Evolutionary conservation across 2,329 filamentous ascomycete genomes (phyloP).

Genomic region (Coleophoma eucalyptorum): DNA sequence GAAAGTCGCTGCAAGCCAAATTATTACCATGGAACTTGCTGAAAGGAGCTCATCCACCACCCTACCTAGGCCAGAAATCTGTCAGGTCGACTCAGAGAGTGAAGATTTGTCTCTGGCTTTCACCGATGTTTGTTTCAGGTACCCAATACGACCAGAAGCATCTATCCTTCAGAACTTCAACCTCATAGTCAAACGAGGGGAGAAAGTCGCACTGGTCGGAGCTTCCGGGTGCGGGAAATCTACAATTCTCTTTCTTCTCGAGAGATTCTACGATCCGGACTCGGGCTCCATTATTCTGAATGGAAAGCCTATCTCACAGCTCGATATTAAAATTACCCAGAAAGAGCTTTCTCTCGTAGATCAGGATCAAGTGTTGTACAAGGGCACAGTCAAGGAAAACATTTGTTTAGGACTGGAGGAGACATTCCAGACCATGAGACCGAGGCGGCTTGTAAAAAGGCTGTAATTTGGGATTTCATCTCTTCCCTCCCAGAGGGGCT

Average conservation of each 20-base stretch:
- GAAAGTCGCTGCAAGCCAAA: neutral
- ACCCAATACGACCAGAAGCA: slow-evolving; percentile 52
- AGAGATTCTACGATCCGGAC: slow-evolving; percentile 65
- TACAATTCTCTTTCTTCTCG: slow-evolving; percentile 60
- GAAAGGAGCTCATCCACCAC: neutral
- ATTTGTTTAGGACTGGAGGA: slow-evolving; percentile 57
- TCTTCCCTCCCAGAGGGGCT: slow-evolving; percentile 46
- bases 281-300: slow-evolving; percentile 63
- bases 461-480: slow-evolving; percentile 50
- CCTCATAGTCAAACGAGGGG: slow-evolving; percentile 61
- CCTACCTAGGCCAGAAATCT: neutral
- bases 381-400: slow-evolving; percentile 65
- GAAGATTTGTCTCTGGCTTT: slow-evolving; percentile 53
- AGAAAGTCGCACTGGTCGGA: slow-evolving; percentile 67
- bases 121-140: slow-evolving; percentile 53
- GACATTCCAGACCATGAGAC: slow-evolving; percentile 34
- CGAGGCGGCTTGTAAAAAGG: slow-evolving; percentile 41
- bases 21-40: neutral
- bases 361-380: slow-evolving; percentile 65
- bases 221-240: slow-evolving; percentile 69
- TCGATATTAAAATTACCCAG: slow-evolving; percentile 63
- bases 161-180: slow-evolving; percentile 58
- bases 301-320: slow-evolving; percentile 50
- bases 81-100: slow-evolving; percentile 15
- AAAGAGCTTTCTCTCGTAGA: slow-evolving; percentile 65